Conservation (phyloP, 768 basidiomycete species). For the Chalciporus chontae region DNA sequence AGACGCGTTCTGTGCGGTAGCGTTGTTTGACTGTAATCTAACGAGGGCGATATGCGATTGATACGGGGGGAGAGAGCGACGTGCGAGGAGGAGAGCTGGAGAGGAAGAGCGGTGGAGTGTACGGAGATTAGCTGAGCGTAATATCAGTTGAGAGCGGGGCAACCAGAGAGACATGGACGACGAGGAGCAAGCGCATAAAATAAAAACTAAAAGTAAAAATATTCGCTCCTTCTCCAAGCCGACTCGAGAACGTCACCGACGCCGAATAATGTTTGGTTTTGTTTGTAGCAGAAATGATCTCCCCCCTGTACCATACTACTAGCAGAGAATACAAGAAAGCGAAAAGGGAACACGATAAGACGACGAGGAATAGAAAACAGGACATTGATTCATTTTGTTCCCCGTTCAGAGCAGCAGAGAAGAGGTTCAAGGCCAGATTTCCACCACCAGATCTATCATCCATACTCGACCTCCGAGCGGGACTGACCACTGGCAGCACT, state of each 20-base stretch:
- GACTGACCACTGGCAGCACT: constrained; percentile 16
- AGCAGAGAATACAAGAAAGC: constrained; percentile 59
- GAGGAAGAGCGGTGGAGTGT: constrained; percentile 16
- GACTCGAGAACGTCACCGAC: constrained; percentile 6
- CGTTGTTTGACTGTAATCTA: constrained; percentile 14
- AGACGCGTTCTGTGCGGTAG: constrained; percentile 18
- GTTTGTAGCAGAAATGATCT: constrained; percentile 27
- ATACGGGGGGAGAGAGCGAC: constrained; percentile 34
- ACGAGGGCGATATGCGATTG: background rate
- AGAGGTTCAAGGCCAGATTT: constrained; percentile 74
- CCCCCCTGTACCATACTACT: constrained; percentile 38
- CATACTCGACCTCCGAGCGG: constrained; percentile 65
- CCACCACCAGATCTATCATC: constrained; percentile 70
- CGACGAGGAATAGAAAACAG: constrained; percentile 50
- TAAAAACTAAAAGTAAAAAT: background rate
- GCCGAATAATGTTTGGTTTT: constrained; percentile 18
- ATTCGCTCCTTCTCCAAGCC: background rate
- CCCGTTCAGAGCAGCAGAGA: constrained; percentile 74
- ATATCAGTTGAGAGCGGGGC: constrained; percentile 49
- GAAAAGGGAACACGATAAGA: constrained; percentile 52
- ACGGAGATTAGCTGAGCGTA: constrained; percentile 32
- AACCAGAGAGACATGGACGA: constrained; percentile 72
- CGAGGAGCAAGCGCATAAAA: background rate
- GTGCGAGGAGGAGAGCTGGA: constrained; percentile 20
- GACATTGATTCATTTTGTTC: constrained; percentile 59